These are phyloP conservation scores for Ganoderma sinense DNA, from an alignment of 1,284 basidiomycete genomes.

Conservation along the genomic window DNA sequence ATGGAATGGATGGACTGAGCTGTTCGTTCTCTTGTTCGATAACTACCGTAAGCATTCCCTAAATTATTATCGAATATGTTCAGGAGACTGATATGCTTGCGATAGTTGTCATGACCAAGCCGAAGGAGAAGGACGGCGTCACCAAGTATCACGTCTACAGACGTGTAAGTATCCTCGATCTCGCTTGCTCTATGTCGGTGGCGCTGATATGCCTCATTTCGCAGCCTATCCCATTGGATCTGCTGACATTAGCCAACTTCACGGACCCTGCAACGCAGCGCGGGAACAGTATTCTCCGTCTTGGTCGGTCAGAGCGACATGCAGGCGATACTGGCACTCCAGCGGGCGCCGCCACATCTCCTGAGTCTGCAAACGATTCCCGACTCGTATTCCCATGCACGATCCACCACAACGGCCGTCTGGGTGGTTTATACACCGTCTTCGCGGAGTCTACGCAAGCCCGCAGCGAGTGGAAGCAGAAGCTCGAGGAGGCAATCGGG, in stretches of 20 bases:
- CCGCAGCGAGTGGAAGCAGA: constrained; percentile 88
- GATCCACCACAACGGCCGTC: constrained; percentile 84
- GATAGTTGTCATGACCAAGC: constrained; percentile 88
- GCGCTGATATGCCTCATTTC: background rate
- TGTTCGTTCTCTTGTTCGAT: constrained; percentile 90
- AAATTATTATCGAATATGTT: no score
- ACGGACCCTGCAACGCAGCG: constrained; percentile 76
- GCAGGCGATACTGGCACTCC: constrained; percentile 39
- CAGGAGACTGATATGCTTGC: background rate
- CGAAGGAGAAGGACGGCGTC: constrained; percentile 75
- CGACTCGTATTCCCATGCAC: constrained; percentile 84
- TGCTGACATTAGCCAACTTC: constrained; percentile 85
- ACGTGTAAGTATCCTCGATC: constrained; percentile 56
- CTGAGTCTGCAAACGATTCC: constrained; percentile 64
- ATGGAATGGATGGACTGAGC: constrained; percentile 84
- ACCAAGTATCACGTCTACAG: constrained; percentile 84
- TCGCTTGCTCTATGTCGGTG: background rate
- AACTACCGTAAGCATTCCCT: constrained; percentile 78
- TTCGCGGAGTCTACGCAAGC: constrained; percentile 85
- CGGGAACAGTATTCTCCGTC: constrained; percentile 64
- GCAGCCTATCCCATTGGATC: constrained; percentile 89
- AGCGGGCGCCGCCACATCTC: constrained; percentile 46
- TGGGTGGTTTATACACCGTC: constrained; percentile 84
- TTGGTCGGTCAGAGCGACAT: constrained; percentile 44
- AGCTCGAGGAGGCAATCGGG: constrained; percentile 88